Percentiles rank a stretch among this genome's conserved stretches.
These are phyloP conservation scores for Schizopora paradoxa DNA, from an alignment of 1,284 basidiomycete genomes.

Conservation along the genomic window DNA sequence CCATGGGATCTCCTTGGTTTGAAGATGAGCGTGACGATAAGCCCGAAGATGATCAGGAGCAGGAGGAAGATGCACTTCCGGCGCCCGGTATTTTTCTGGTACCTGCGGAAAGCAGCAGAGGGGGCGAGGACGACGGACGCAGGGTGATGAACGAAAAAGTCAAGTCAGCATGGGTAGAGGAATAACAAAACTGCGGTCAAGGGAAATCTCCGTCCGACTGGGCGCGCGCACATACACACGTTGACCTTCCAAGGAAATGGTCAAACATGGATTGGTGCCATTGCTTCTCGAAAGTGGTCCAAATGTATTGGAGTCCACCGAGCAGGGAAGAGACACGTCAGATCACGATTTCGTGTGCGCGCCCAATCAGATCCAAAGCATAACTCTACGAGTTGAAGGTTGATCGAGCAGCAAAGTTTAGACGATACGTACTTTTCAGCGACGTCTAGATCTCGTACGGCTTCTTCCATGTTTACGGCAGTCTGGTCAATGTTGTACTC, in stretches of 20 bases:
- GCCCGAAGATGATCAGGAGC: constrained; percentile 81
- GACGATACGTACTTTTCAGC: constrained; percentile 64
- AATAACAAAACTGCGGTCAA: too few species aligned
- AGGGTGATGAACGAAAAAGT: constrained; percentile 2
- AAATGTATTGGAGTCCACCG: too few species aligned
- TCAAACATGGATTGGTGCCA: too few species aligned
- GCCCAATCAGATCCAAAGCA: too few species aligned
- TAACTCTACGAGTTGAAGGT: too few species aligned
- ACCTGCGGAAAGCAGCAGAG: constrained; percentile 40
- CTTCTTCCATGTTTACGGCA: constrained; percentile 73
- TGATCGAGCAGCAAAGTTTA: constrained; percentile 5
- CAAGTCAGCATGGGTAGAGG: constrained; percentile 9
- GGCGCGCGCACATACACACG: too few species aligned
- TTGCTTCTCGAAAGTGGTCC: too few species aligned
- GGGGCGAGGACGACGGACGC: constrained; percentile 1
- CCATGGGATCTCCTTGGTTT: constrained; percentile 54
- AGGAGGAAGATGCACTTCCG: constrained; percentile 92
- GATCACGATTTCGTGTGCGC: too few species aligned
- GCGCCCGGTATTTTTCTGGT: constrained; percentile 90
- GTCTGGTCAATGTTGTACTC: constrained; percentile 98
- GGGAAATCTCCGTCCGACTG: too few species aligned
- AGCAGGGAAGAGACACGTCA: too few species aligned
- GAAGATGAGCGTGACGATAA: constrained; percentile 77
- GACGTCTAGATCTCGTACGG: constrained; percentile 78
- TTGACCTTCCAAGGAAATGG: too few species aligned